These are phyloP conservation scores for Fusarium sp. DNA, from an alignment of 2,329 filamentous ascomycete species.

Conservation along the genomic window DNA sequence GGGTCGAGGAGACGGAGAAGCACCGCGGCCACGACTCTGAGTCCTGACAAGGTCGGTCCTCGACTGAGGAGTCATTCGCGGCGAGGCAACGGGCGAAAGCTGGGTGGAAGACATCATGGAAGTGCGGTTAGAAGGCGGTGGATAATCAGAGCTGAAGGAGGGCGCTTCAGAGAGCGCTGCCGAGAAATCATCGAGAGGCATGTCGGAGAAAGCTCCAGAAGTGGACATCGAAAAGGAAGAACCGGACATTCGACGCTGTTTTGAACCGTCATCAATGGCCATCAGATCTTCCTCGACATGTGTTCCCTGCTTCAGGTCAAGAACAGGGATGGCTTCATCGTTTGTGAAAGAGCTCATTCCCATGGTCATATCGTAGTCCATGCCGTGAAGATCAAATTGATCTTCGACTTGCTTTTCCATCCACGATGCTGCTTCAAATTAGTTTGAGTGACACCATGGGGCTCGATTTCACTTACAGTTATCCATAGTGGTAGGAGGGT, in stretches of 20 bases:
- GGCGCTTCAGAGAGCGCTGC: slow-evolving; percentile 72
- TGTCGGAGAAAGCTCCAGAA: slow-evolving; percentile 70
- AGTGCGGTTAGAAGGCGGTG: slow-evolving; percentile 71
- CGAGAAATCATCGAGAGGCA: slow-evolving; percentile 77
- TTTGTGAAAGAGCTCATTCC: slow-evolving; percentile 69
- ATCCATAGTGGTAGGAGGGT: slow-evolving; percentile 59
- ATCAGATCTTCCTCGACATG: slow-evolving; percentile 60
- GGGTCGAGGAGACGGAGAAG: slow-evolving; percentile 76
- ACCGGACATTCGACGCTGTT: slow-evolving; percentile 72
- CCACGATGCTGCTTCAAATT: slow-evolving; percentile 50
- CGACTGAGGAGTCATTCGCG: slow-evolving; percentile 69
- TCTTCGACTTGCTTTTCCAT: slow-evolving; percentile 66
- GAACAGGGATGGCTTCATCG: slow-evolving; percentile 69
- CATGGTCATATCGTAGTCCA: slow-evolving; percentile 68
- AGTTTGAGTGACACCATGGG: slow-evolving; percentile 13
- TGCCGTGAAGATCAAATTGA: slow-evolving; percentile 61
- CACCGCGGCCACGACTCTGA: slow-evolving; percentile 71
- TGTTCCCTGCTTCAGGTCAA: slow-evolving; percentile 65
- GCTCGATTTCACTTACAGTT: slow-evolving; percentile 53
- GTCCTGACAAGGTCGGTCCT: slow-evolving; percentile 69
- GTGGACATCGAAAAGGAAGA: slow-evolving; percentile 80
- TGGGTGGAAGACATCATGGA: slow-evolving; percentile 77
- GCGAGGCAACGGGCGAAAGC: slow-evolving; percentile 77
- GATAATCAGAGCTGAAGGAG: slow-evolving; percentile 73
- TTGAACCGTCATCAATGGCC: slow-evolving; percentile 61